A percentile compares a stretch with the other conserved stretches of the same genome.
These are phyloP conservation scores for Triticum timopheevii DNA, from an alignment of 176 grass and related monocot genomes.

Conservation along the genomic window DNA sequence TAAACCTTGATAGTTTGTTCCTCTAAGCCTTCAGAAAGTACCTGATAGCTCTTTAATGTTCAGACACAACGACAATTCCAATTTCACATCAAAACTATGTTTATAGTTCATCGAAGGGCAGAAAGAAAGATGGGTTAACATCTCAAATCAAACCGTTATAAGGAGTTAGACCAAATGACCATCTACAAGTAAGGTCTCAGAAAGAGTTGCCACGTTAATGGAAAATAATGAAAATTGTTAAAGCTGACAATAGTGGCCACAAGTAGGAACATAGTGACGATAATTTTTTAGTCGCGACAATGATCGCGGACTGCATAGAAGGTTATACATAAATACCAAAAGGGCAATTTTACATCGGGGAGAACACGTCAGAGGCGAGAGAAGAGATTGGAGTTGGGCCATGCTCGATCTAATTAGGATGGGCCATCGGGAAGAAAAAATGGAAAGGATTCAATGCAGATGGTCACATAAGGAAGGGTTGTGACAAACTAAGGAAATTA, in stretches of 20 bases:
- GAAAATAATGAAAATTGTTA: not conserved
- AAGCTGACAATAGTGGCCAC: not conserved
- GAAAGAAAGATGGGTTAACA: not conserved
- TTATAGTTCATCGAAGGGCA: not conserved
- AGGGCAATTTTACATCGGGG: not conserved
- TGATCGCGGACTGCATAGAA: not conserved
- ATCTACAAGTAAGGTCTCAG: not conserved
- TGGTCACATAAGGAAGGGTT: not conserved
- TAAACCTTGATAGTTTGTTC: not conserved
- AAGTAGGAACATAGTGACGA: not conserved
- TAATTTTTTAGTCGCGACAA: not conserved
- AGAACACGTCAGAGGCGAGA: not conserved
- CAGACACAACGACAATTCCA: not conserved
- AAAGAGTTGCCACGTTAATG: not conserved
- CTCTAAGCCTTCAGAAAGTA: not conserved
- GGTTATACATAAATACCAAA: not conserved
- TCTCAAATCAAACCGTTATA: not conserved
- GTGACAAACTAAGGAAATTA: conserved; percentile 2
- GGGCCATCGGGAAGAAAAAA: not conserved
- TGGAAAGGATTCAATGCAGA: not conserved
- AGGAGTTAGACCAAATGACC: not conserved
- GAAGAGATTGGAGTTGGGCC: not conserved
- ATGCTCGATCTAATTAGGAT: not conserved
- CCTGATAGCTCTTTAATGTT: not conserved
- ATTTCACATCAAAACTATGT: not conserved